Percentiles rank a stretch among this genome's conserved stretches.
phyloP scores from a whole-genome alignment of 2,329 filamentous ascomycete genomes.

The Keithomyces neogunnii region DNA sequence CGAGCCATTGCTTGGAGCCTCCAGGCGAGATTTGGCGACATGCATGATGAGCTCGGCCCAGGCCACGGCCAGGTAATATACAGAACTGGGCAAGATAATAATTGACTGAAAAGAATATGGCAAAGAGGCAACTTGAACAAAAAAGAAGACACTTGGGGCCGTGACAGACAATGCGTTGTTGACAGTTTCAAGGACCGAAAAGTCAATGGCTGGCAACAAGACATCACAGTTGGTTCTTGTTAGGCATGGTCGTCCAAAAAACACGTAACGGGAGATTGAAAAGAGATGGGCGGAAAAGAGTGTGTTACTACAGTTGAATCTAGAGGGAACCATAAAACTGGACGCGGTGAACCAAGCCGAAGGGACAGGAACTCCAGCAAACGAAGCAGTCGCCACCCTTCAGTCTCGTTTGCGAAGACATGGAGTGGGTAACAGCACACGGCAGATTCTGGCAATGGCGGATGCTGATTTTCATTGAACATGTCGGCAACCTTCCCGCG shows the following conservation, averaged over 20 bases:
- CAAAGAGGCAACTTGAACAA: constrained; percentile 6
- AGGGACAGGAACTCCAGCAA: neutral
- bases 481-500: neutral
- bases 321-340: neutral
- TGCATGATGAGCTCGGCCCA: constrained; percentile 19
- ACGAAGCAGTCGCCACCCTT: neutral
- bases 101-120: constrained; percentile 6
- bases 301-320: neutral
- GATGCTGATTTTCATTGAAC: neutral
- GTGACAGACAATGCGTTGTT: constrained; percentile 3
- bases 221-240: constrained; percentile 6
- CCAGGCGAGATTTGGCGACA: constrained; percentile 16
- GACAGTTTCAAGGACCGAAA: constrained; percentile 4
- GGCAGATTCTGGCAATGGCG: neutral
- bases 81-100: constrained; percentile 2
- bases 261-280: constrained; percentile 4
- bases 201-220: constrained; percentile 1
- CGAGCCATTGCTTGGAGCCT: constrained; percentile 32
- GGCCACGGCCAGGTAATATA: neutral
- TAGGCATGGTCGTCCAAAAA: constrained; percentile 10
- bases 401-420: neutral
- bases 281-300: constrained; percentile 1
- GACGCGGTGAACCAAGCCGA: neutral
- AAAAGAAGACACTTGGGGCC: constrained; percentile 8
- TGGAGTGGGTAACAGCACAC: neutral